Conservation (phyloP, 2,329 filamentous ascomycete species). For the Dendrostoma leiphaemia region DNA sequence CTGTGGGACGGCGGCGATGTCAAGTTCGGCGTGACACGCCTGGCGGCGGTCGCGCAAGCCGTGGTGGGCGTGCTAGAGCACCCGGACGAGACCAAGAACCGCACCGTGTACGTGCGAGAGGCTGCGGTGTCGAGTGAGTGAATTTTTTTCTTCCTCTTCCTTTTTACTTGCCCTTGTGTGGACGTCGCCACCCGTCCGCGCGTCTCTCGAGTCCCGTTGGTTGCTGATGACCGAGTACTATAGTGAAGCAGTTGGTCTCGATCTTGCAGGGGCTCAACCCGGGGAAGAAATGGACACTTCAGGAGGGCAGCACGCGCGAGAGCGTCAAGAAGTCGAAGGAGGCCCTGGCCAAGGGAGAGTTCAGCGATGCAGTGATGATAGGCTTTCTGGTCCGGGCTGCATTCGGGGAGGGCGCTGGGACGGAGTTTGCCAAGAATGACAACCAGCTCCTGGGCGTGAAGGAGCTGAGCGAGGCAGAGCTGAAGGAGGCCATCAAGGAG, state of each 20-base stretch:
- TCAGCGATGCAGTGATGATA: neutral
- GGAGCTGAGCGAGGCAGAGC: conserved; percentile 5
- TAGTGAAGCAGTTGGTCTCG: conserved; percentile 8
- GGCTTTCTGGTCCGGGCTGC: neutral
- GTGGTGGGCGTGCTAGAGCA: conserved; percentile 48
- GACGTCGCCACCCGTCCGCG: neutral
- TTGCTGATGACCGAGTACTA: neutral
- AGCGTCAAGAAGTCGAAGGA: conserved; percentile 3
- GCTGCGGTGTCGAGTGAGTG: conserved; percentile 1
- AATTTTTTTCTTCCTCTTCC: neutral
- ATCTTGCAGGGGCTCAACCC: conserved; percentile 6
- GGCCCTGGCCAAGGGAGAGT: neutral
- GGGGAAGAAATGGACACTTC: conserved; percentile 6
- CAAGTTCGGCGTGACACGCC: conserved; percentile 44
- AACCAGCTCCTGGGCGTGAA: conserved; percentile 10
- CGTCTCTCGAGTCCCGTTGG: neutral
- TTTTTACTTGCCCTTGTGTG: too few species aligned
- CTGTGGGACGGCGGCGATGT: conserved; percentile 50
- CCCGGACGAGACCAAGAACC: conserved; percentile 52
- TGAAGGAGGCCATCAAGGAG: conserved; percentile 3
- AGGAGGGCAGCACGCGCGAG: neutral
- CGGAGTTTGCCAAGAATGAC: conserved; percentile 6
- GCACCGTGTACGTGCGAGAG: conserved; percentile 43
- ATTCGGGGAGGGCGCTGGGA: neutral
- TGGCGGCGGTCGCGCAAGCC: conserved; percentile 44